Evolutionary conservation across 441 rosid genomes (phyloP), one percentile per base, ranked within the genome.

Genomic region (Melastoma candidum): DNA sequence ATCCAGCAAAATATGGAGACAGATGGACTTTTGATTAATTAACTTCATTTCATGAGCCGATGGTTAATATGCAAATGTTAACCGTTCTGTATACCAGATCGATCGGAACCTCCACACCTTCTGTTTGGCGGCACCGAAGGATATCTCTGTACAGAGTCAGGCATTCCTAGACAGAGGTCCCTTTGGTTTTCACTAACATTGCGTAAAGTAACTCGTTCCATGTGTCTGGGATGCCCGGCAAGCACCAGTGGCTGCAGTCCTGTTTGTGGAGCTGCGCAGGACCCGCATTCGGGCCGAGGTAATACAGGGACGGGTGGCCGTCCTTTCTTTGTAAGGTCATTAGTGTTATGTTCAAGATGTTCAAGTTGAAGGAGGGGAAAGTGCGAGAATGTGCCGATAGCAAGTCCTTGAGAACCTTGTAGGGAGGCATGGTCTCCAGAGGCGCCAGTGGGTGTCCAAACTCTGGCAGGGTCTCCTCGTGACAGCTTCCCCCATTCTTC

Each of bases 231-330:
- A 88, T 88, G 11, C 98, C 96, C 2, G 98, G 98, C 49, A 92
- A 74, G 75, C 95, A 92, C 98, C 98, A 92, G 63, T 92, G 98
- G 75, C 98, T 92, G 72, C 98, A 92, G 73, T 92, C 98, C 69
- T 92, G 94, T 60, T 89, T 66, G 56, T 69, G 82, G 12, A 88
- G 9, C 0, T 94, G 76, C 1, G 84, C 87, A 25, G 77, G 83
- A 22, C 83, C 81, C 3, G 1, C 49, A 39, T 59, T 53, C 3
- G 79, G 68, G 4, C 90, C 85, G 46, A 71, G 53, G 60, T 87
- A 92, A 65, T 88, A 92, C 22, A 88, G 25, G 26, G 97, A 92
- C 2, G 89, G 72, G 44, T 92, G 98, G 39, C 97, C 98, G 12
- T 92, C 98, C 69, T 88, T 88, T 72, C 98, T 80, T 61, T 51